Conservation (phyloP, 2,329 filamentous ascomycete species). For the Periconia digitata region DNA sequence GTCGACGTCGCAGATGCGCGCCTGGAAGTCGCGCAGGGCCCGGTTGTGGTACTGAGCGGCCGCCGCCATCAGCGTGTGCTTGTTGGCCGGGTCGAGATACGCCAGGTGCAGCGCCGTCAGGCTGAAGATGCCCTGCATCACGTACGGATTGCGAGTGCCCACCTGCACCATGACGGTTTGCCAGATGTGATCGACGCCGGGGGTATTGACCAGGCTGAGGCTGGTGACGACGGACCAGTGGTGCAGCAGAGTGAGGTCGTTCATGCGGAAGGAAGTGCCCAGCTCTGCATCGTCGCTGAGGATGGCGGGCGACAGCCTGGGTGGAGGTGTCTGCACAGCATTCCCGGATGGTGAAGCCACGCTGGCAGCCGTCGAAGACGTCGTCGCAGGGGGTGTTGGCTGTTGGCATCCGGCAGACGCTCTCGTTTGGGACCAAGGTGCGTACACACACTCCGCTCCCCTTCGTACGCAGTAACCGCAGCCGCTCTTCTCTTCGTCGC, state of each 20-base stretch:
- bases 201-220: constrained; percentile 9
- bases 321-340: neutral
- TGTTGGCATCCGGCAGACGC: neutral
- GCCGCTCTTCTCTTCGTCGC: too few species aligned
- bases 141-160: constrained; percentile 13
- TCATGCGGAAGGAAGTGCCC: constrained; percentile 15
- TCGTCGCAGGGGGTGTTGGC: neutral
- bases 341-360: neutral
- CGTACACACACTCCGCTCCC: neutral
- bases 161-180: constrained; percentile 15
- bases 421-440: neutral
- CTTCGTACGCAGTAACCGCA: too few species aligned
- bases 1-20: constrained; percentile 6
- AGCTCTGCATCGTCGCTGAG: constrained; percentile 15
- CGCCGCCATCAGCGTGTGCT: neutral
- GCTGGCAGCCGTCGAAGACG: neutral
- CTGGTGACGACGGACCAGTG: constrained; percentile 21
- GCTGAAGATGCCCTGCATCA: constrained; percentile 21
- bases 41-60: constrained; percentile 15
- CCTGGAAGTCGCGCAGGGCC: constrained; percentile 15
- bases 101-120: constrained; percentile 19
- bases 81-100: constrained; percentile 11
- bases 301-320: neutral
- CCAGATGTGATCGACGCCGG: constrained; percentile 11
- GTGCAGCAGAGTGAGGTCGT: constrained; percentile 19